A percentile compares a stretch with the other conserved stretches of the same genome.
phyloP scores from a whole-genome alignment of 1,284 basidiomycete species.

The Kalmanozyma brasiliensis region DNA sequence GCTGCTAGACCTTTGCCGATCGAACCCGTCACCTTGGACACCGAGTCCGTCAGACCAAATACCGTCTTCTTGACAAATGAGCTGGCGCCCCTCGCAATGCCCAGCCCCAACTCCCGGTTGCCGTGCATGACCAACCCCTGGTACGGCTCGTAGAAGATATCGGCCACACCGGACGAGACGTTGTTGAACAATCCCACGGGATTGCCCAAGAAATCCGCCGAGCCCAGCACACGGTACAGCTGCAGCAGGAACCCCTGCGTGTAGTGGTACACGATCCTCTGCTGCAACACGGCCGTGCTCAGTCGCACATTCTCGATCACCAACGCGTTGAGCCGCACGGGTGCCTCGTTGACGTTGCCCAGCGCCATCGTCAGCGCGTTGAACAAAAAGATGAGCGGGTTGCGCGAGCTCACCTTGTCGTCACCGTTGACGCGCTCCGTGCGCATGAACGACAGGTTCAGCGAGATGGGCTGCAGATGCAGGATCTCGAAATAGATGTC shows the following conservation, averaged over 20 bases:
- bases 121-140: conserved; percentile 97
- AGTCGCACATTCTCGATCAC: conserved; percentile 94
- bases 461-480: conserved; percentile 92
- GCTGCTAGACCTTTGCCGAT: conserved; percentile 97
- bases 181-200: conserved; percentile 98
- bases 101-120: conserved; percentile 91
- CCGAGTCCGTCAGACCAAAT: conserved; percentile 92
- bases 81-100: conserved; percentile 97
- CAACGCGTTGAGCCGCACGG: conserved; percentile 93
- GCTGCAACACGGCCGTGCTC: conserved; percentile 83
- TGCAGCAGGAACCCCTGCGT: conserved; percentile 92
- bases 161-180: conserved; percentile 96
- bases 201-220: conserved; percentile 84
- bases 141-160: conserved; percentile 99
- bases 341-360: conserved; percentile 96
- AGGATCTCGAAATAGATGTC: conserved; percentile 96
- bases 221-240: conserved; percentile 93
- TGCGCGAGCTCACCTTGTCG: conserved; percentile 73
- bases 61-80: conserved; percentile 96
- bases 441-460: conserved; percentile 95
- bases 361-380: conserved; percentile 97
- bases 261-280: conserved; percentile 90
- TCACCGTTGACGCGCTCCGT: conserved; percentile 92
- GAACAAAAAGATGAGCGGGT: conserved; percentile 90
- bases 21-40: conserved; percentile 96